A percentile compares a stretch with the other conserved stretches of the same genome.
Evolutionary conservation across 257 asterid species (phyloP).

Genomic region (Nicotiana paniculata): DNA sequence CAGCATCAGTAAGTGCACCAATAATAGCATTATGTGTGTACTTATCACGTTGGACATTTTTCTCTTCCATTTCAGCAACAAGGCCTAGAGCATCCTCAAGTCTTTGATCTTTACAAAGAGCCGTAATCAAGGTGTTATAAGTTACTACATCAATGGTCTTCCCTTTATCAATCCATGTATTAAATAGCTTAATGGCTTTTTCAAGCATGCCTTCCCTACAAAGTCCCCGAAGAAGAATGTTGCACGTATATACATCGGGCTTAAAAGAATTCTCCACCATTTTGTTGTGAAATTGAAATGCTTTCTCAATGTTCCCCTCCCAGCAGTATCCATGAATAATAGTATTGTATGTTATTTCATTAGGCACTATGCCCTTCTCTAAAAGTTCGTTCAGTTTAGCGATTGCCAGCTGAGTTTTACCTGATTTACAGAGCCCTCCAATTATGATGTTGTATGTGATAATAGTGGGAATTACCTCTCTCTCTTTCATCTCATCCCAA

Average conservation of each 20-base stretch:
- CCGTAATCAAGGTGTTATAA: conserved; percentile 70
- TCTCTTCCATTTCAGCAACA: conserved; percentile 66
- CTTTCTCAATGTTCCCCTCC: conserved; percentile 69
- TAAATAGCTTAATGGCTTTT: conserved; percentile 64
- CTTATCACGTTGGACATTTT: conserved; percentile 61
- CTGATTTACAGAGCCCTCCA: conserved; percentile 64
- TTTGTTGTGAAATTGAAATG: conserved; percentile 56
- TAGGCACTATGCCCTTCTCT: conserved; percentile 68
- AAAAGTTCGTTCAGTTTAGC: conserved; percentile 53
- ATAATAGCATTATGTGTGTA: conserved; percentile 52
- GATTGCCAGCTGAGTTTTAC: conserved; percentile 58
- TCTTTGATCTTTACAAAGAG: conserved; percentile 64
- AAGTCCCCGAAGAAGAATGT: conserved; percentile 77
- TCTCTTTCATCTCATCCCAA: conserved; percentile 80
- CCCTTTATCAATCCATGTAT: conserved; percentile 56
- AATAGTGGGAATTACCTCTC: conserved; percentile 47
- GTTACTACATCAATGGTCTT: conserved; percentile 55
- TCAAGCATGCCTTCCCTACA: conserved; percentile 72
- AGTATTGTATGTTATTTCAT: conserved; percentile 72
- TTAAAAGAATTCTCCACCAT: conserved; percentile 41
- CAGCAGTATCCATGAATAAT: conserved; percentile 75
- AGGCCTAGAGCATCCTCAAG: conserved; percentile 55
- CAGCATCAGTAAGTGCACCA: conserved; percentile 48
- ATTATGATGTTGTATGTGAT: conserved; percentile 67
- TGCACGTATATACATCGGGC: conserved; percentile 61